phyloP scores from a whole-genome alignment of 163 green algal genomes.

The Coccomyxa subellipsoidea region DNA sequence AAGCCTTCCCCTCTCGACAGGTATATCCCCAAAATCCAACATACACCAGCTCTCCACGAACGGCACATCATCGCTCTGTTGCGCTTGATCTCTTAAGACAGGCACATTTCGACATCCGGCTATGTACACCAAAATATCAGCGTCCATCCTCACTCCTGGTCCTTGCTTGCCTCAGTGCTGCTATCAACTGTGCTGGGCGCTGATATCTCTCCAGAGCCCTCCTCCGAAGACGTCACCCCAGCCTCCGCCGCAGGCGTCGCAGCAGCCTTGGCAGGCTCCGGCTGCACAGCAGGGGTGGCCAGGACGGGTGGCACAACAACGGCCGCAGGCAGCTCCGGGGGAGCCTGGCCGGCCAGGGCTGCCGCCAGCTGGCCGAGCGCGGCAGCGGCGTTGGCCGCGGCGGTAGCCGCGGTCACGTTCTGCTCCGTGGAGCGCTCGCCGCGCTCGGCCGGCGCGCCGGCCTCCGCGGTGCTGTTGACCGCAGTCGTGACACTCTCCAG shows the following conservation, averaged over 20 bases:
- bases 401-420: background rate
- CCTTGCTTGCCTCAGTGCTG: background rate
- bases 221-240: background rate
- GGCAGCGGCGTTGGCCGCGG: background rate
- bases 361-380: slow-evolving; percentile 24
- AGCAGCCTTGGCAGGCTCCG: background rate
- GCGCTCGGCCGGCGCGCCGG: background rate
- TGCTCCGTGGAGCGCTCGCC: background rate
- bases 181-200: too few relatives aligned
- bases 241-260: background rate
- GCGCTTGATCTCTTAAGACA: background rate
- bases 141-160: background rate
- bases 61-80: background rate
- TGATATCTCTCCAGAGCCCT: background rate
- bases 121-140: background rate
- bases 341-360: slow-evolving; percentile 11
- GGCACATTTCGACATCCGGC: background rate
- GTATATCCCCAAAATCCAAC: background rate
- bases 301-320: background rate
- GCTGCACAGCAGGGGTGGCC: background rate
- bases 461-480: background rate
- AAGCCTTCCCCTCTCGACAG: background rate
- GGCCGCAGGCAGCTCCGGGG: background rate
- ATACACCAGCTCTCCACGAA: background rate
- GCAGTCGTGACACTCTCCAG: background rate